Conservation (phyloP, 345 rosid genomes). For the Hypericum perforatum region DNA sequence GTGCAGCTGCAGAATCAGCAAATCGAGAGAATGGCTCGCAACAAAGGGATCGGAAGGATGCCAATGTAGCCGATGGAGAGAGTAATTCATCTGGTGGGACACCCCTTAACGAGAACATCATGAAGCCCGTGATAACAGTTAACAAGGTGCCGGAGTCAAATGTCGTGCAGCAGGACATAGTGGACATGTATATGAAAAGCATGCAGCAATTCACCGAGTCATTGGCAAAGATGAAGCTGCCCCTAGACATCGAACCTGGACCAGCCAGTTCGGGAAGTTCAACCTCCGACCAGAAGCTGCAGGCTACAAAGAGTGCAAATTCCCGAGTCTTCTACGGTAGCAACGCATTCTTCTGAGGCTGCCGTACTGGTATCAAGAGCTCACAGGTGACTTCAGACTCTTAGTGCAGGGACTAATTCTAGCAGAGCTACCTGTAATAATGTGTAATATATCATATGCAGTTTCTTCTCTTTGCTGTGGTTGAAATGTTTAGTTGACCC, state of each 20-base stretch:
- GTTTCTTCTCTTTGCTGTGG: constrained; percentile 39
- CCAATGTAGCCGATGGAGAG: constrained; percentile 31
- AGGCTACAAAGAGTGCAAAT: constrained; percentile 49
- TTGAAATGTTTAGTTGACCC: constrained; percentile 35
- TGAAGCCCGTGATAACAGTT: constrained; percentile 43
- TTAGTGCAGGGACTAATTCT: constrained; percentile 64
- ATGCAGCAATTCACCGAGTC: constrained; percentile 99
- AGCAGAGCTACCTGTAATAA: constrained; percentile 42
- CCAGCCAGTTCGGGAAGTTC: constrained; percentile 72
- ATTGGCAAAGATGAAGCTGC: constrained; percentile 98
- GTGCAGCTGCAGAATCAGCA: constrained; percentile 13
- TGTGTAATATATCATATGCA: constrained; percentile 45
- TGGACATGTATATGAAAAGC: constrained; percentile 98
- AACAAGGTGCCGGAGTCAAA: constrained; percentile 66
- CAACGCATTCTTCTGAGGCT: constrained; percentile 87
- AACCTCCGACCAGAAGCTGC: constrained; percentile 67
- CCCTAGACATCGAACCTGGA: constrained; percentile 66
- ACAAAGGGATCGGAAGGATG: constrained; percentile 28
- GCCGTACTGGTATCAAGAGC: constrained; percentile 23
- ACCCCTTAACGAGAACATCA: constrained; percentile 19
- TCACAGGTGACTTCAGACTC: constrained; percentile 60
- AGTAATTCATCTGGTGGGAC: constrained; percentile 44
- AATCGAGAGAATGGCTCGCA: constrained; percentile 37
- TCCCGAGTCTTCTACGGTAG: constrained; percentile 99
- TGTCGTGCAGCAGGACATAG: constrained; percentile 87